Conservation (phyloP, 108 stramenopile genomes). For the Nitzschia sp. region DNA sequence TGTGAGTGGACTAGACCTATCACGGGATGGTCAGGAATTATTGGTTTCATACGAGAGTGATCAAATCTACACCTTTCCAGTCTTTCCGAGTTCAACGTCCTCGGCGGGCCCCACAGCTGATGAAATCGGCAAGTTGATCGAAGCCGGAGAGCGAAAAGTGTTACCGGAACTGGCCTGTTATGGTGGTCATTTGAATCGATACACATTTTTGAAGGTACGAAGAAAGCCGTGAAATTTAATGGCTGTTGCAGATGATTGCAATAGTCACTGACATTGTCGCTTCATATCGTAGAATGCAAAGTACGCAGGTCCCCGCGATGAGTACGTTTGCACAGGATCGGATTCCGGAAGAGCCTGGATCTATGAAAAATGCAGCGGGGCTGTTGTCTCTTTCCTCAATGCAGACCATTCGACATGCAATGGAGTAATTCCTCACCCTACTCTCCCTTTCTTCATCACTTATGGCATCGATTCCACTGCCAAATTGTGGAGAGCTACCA, state of each 20-base stretch:
- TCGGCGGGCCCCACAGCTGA: conserved; percentile 49
- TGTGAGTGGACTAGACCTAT: conserved; percentile 78
- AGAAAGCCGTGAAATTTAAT: not conserved
- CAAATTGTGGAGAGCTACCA: conserved; percentile 80
- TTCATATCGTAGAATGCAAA: conserved; percentile 50
- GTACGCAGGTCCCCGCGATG: conserved; percentile 82
- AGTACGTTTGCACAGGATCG: conserved; percentile 84
- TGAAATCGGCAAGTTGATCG: conserved; percentile 19
- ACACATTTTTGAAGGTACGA: conserved; percentile 66
- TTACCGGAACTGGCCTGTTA: conserved; percentile 58
- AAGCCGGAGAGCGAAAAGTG: conserved; percentile 4
- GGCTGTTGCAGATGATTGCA: not conserved
- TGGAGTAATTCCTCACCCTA: conserved; percentile 80
- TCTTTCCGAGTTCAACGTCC: conserved; percentile 47
- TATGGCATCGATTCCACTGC: conserved; percentile 90
- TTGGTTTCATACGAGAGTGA: conserved; percentile 83
- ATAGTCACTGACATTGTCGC: not conserved
- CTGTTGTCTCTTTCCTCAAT: conserved; percentile 69
- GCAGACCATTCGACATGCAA: conserved; percentile 83
- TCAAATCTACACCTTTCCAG: conserved; percentile 84
- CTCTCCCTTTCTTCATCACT: conserved; percentile 71
- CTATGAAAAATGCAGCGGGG: conserved; percentile 63
- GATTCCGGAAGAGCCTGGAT: conserved; percentile 85
- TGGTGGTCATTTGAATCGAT: conserved; percentile 83
- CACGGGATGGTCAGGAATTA: conserved; percentile 63